Percentiles rank a stretch among this genome's conserved stretches.
Evolutionary conservation across 139 green algal species (phyloP).

Genomic region (Chlorella sorokiniana): DNA sequence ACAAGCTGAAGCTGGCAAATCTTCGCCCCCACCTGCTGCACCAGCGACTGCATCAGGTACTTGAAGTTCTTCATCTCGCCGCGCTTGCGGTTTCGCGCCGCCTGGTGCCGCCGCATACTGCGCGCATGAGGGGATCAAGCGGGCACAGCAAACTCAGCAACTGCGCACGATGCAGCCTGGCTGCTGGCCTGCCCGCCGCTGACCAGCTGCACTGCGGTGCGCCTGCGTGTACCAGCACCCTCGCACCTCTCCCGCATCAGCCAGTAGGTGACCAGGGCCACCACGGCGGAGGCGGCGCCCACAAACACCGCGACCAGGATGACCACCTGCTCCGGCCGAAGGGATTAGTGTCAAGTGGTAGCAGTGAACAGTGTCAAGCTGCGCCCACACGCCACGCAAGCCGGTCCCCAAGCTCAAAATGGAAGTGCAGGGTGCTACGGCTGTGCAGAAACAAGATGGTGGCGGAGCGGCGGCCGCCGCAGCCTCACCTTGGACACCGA

Average conservation of each 20-base stretch:
- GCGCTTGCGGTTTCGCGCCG: constrained; percentile 29
- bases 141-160: too few relatives aligned
- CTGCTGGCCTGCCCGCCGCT: too few relatives aligned
- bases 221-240: background rate
- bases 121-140: background rate
- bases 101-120: constrained; percentile 29
- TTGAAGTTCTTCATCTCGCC: constrained; percentile 60
- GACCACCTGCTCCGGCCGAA: background rate
- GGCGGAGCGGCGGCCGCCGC: background rate
- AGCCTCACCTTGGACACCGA: constrained; percentile 22
- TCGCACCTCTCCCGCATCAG: constrained; percentile 26
- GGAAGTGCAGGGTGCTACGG: background rate
- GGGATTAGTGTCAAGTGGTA: background rate
- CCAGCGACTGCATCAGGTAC: constrained; percentile 57
- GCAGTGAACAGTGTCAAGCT: background rate
- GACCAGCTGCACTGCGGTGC: background rate
- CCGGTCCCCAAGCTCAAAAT: background rate
- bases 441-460: background rate
- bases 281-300: constrained; percentile 18
- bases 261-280: constrained; percentile 37
- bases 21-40: constrained; percentile 20
- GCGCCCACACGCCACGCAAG: too few relatives aligned
- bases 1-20: too few relatives aligned
- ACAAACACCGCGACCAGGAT: constrained; percentile 34
- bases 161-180: too few relatives aligned